phyloP scores from a whole-genome alignment of 2,329 filamentous ascomycete genomes.

The Colletotrichum sp. region DNA sequence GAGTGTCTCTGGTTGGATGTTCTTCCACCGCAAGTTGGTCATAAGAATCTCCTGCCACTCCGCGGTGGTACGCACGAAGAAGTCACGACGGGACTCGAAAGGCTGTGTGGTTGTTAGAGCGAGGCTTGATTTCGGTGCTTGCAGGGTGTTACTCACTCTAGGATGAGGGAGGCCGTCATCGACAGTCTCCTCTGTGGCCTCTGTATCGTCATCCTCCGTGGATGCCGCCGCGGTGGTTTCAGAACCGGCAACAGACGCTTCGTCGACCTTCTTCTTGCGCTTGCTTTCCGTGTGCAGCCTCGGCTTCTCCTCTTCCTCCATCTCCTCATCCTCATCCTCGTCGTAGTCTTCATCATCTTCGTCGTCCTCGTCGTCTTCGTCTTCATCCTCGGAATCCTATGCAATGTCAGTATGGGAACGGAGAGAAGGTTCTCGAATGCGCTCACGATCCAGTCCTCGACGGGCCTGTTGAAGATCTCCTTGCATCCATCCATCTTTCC shows the following conservation, averaged over 20 bases:
- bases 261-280: conserved; percentile 60
- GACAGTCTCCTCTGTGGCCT: conserved; percentile 53
- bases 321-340: conserved; percentile 52
- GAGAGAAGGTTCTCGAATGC: conserved; percentile 25
- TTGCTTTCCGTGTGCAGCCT: conserved; percentile 57
- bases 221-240: conserved; percentile 30
- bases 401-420: conserved; percentile 27
- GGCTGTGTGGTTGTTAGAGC: conserved; percentile 55
- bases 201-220: conserved; percentile 51
- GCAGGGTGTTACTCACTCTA: conserved; percentile 43
- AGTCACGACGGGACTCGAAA: conserved; percentile 90
- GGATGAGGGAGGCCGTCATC: conserved; percentile 80
- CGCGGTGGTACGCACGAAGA: conserved; percentile 85
- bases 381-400: conserved; percentile 64
- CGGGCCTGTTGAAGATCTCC: conserved; percentile 84
- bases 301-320: conserved; percentile 48
- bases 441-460: conserved; percentile 80
- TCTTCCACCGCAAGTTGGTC: conserved; percentile 73
- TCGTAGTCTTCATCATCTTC: conserved; percentile 59
- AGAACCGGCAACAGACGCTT: conserved; percentile 27
- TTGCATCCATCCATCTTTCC: conserved; percentile 94
- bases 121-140: neutral
- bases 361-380: conserved; percentile 63
- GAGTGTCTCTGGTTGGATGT: conserved; percentile 69
- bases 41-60: conserved; percentile 92